These are phyloP conservation scores for Claviceps cyperi DNA, from an alignment of 2,329 filamentous ascomycete species.

Conservation along the genomic window DNA sequence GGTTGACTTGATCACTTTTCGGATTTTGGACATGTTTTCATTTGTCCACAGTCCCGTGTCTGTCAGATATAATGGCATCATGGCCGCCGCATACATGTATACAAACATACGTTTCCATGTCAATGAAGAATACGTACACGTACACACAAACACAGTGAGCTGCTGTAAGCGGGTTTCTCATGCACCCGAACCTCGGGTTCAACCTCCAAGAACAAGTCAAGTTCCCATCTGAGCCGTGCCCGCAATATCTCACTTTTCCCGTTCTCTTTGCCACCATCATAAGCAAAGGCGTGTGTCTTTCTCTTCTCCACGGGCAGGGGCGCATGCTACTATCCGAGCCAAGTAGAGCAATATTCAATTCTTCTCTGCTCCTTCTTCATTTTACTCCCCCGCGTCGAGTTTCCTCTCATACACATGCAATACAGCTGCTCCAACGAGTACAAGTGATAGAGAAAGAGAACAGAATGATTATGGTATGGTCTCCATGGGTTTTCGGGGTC, in stretches of 20 bases:
- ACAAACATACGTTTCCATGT: neutral
- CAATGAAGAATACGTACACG: neutral
- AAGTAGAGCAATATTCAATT: neutral
- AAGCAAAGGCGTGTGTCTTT: neutral
- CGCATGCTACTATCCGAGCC: too few relatives aligned
- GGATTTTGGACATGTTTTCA: neutral
- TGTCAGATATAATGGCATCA: neutral
- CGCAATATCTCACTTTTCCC: neutral
- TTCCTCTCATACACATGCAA: neutral
- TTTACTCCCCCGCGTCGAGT: neutral
- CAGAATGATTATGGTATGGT: neutral
- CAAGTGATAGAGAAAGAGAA: neutral
- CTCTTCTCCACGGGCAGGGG: too few relatives aligned
- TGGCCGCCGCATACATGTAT: neutral
- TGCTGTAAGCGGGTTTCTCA: neutral
- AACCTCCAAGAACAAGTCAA: neutral
- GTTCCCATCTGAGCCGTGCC: neutral
- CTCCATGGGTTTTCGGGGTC: neutral
- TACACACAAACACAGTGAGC: neutral
- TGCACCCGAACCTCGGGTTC: neutral
- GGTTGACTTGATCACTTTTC: neutral
- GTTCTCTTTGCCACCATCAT: neutral
- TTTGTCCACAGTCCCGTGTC: neutral
- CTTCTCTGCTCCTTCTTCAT: neutral
- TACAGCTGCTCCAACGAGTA: neutral